phyloP scores from a whole-genome alignment of 768 basidiomycete genomes.

The Pleurotus giganteus region DNA sequence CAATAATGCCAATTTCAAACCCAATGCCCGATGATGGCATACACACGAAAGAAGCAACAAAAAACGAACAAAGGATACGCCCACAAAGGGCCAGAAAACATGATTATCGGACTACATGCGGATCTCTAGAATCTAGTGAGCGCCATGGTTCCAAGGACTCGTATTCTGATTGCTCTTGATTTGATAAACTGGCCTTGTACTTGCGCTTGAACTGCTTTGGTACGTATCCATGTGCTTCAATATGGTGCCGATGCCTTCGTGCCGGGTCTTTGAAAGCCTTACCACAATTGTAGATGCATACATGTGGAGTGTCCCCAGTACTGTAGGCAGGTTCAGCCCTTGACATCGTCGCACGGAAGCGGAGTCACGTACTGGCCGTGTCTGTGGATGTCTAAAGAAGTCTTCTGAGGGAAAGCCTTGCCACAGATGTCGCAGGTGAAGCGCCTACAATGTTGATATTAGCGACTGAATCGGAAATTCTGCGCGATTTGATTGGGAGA shows the following conservation, averaged over 20 bases:
- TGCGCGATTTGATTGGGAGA: neutral
- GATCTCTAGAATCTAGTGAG: slow-evolving; percentile 4
- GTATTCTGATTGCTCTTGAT: slow-evolving; percentile 15
- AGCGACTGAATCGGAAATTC: neutral
- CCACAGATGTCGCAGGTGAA: slow-evolving; percentile 51
- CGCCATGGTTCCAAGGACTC: slow-evolving; percentile 18
- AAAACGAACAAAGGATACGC: neutral
- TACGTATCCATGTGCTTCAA: slow-evolving; percentile 47
- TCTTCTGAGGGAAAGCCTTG: slow-evolving; percentile 59
- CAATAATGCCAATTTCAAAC: neutral
- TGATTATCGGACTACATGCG: slow-evolving; percentile 6
- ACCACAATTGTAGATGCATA: slow-evolving; percentile 48
- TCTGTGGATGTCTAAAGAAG: slow-evolving; percentile 55
- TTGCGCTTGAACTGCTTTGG: slow-evolving; percentile 44
- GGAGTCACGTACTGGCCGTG: slow-evolving; percentile 42
- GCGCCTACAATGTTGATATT: slow-evolving; percentile 32
- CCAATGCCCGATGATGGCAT: neutral
- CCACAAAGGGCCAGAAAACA: neutral
- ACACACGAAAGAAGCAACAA: slow-evolving; percentile 3
- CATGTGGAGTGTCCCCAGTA: slow-evolving; percentile 55
- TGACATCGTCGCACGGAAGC: neutral
- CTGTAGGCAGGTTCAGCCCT: slow-evolving; percentile 27
- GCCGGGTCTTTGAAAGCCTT: slow-evolving; percentile 64
- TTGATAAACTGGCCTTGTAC: slow-evolving; percentile 25
- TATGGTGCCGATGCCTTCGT: slow-evolving; percentile 58